Evolutionary conservation across 495 filamentous ascomycete species (phyloP).

Genomic region (Xylaria castorea): DNA sequence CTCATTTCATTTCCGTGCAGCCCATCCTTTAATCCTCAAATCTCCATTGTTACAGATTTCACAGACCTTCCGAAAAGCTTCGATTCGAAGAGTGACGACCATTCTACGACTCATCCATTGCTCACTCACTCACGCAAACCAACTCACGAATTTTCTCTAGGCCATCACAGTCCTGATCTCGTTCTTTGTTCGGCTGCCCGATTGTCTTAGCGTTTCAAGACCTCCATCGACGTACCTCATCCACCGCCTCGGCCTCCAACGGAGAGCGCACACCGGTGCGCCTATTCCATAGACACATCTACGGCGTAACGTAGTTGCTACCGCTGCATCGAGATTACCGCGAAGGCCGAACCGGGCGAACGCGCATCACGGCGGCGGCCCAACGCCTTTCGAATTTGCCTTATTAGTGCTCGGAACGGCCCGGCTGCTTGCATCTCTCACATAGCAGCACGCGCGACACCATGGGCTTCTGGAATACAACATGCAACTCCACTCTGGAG

Average conservation of each 20-base stretch:
- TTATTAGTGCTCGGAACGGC: neutral
- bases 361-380: constrained; percentile 13
- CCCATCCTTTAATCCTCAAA: constrained; percentile 16
- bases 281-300: neutral
- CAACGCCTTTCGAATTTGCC: neutral
- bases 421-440: neutral
- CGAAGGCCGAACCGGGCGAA: neutral
- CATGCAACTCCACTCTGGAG: constrained; percentile 63
- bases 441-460: constrained; percentile 15
- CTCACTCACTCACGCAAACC: neutral
- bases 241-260: neutral
- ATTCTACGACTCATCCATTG: neutral
- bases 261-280: neutral
- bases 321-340: neutral
- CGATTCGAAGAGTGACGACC: neutral
- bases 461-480: constrained; percentile 41
- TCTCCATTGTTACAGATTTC: constrained; percentile 13
- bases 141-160: neutral
- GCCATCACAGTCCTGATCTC: neutral
- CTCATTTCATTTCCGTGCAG: constrained; percentile 16
- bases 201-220: neutral
- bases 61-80: neutral
- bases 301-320: neutral
- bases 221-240: constrained; percentile 1
- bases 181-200: neutral